phyloP scores from a whole-genome alignment of 1,284 basidiomycete species.

The Schizophyllum commune region DNA sequence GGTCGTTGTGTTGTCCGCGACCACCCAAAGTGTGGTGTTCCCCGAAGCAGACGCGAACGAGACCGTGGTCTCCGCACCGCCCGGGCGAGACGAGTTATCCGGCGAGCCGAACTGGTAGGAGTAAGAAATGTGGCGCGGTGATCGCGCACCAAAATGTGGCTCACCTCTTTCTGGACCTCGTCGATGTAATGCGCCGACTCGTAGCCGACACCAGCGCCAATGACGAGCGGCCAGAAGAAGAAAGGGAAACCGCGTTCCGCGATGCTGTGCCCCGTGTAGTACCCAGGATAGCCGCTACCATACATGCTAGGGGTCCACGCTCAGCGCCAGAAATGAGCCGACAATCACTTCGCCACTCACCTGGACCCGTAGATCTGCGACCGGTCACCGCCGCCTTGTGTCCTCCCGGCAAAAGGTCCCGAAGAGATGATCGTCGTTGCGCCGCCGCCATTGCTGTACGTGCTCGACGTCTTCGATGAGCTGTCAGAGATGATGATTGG shows the following conservation, averaged over 20 bases:
- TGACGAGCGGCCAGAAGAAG: slow-evolving; percentile 52
- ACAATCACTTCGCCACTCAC: slow-evolving; percentile 15
- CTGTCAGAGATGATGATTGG: slow-evolving; percentile 13
- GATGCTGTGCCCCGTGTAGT: slow-evolving; percentile 31
- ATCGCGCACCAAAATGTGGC: background rate
- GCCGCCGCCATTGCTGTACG: slow-evolving; percentile 25
- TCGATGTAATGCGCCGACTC: slow-evolving; percentile 35
- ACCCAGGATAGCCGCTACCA: slow-evolving; percentile 56
- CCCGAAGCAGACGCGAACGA: slow-evolving; percentile 38
- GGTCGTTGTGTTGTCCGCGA: slow-evolving; percentile 53
- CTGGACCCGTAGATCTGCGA: slow-evolving; percentile 25
- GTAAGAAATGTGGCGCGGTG: background rate
- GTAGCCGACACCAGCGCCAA: slow-evolving; percentile 33
- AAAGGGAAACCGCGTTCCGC: slow-evolving; percentile 43
- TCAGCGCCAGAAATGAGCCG: background rate
- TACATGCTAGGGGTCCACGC: slow-evolving; percentile 30
- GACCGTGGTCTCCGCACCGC: slow-evolving; percentile 45
- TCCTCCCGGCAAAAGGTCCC: slow-evolving; percentile 28
- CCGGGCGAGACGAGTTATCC: slow-evolving; percentile 47
- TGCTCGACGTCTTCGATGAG: slow-evolving; percentile 17
- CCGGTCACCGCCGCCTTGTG: slow-evolving; percentile 29
- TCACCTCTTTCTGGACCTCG: slow-evolving; percentile 20
- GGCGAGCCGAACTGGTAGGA: slow-evolving; percentile 42
- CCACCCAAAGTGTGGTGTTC: slow-evolving; percentile 45
- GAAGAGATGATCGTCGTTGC: slow-evolving; percentile 21